Percentiles rank a stretch among this genome's conserved stretches.
Evolutionary conservation across 139 green algal species (phyloP).

Genomic region (Coelastrella sp.): DNA sequence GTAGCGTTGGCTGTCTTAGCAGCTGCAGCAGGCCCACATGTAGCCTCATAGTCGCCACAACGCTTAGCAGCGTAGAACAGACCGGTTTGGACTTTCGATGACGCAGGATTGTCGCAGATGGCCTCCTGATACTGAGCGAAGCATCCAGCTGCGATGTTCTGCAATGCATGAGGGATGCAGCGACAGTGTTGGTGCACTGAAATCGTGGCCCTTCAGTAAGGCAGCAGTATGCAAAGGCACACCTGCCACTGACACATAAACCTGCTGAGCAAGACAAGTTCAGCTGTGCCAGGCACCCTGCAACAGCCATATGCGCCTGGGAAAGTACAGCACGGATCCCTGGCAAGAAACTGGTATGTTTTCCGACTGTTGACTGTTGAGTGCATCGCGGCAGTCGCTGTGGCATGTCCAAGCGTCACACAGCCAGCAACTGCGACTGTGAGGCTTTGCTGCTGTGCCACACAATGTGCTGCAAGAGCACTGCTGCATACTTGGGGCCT

Average conservation of each 20-base stretch:
- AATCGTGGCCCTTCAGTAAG: neutral
- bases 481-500: neutral
- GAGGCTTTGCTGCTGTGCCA: neutral
- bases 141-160: slow-evolving; percentile 14
- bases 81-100: neutral
- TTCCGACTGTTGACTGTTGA: too few relatives aligned
- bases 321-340: too few relatives aligned
- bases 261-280: too few relatives aligned
- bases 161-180: neutral
- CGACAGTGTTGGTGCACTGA: neutral
- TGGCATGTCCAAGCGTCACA: too few relatives aligned
- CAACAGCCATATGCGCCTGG: too few relatives aligned
- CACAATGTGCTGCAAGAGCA: neutral
- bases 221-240: too few relatives aligned
- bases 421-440: too few relatives aligned
- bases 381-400: too few relatives aligned
- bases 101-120: slow-evolving; percentile 20
- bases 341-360: too few relatives aligned
- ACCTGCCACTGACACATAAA: too few relatives aligned
- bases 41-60: neutral
- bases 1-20: neutral
- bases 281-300: too few relatives aligned
- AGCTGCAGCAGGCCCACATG: neutral
- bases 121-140: slow-evolving; percentile 2
- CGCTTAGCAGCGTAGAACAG: slow-evolving; percentile 17